These are phyloP conservation scores for Volvox reticuliferus DNA, from an alignment of 139 green algal genomes.

Conservation along the genomic window DNA sequence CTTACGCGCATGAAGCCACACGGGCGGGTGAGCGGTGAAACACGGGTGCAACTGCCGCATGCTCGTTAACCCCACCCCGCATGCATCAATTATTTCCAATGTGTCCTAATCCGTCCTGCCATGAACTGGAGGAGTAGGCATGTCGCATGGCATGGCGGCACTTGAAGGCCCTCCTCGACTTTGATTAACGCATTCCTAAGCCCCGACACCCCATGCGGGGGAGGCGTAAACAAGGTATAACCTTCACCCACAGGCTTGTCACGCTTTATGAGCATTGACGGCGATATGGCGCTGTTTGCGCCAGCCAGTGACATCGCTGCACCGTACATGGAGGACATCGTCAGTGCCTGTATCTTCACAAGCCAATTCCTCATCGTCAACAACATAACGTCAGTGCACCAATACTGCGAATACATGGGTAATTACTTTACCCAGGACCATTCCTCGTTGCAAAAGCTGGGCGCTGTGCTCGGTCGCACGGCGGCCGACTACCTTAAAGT, in stretches of 20 bases:
- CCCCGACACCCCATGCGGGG: no score
- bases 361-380: slow-evolving; percentile 17
- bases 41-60: no score
- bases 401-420: background rate
- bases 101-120: no score
- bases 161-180: no score
- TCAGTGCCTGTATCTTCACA: background rate
- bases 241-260: no score
- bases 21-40: background rate
- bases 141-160: no score
- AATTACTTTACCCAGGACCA: background rate
- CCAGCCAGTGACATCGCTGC: background rate
- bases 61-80: no score
- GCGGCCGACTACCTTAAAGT: background rate
- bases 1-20: background rate
- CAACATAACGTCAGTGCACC: background rate
- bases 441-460: background rate
- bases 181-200: no score
- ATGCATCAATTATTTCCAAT: no score
- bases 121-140: no score
- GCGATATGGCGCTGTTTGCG: slow-evolving; percentile 5
- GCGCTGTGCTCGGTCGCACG: background rate
- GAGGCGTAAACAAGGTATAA: no score
- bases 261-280: background rate
- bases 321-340: slow-evolving; percentile 2